Base-by-base conservation (phyloP, 2,329 filamentous ascomycete species). In the Alternaria postmessia region DNA sequence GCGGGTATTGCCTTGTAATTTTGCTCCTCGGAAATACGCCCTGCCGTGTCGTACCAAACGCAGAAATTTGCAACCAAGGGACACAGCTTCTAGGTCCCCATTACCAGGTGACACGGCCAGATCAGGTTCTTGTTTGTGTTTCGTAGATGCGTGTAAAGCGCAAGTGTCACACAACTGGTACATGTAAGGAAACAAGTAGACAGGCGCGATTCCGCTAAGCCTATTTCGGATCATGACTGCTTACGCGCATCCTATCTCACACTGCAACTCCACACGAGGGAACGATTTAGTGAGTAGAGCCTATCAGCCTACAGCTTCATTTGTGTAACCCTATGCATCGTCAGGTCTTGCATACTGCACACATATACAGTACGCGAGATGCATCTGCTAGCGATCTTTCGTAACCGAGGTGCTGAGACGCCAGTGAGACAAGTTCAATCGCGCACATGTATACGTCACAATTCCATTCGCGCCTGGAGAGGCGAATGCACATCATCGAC, bases 341-440 rank as follows among this genome's bases (percentile, higher is more conserved):
- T 16, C 18, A 38, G 41, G 28, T 24, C 30, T 53, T 53, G 51
- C 51, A 28, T 28, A 41, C 24, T 41, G 49, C 36, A 39, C 16
- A 14, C 42, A 16, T 46, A 56, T 36, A 18, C 46, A 38, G 12
- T 46, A 56, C 43, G 32, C 46, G 39, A 39, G 28, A 55, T 56
- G 58, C 39, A 14, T n/a, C 14, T 54, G 46, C 42, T 24, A 51
- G 24, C 32, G 30, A 39, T 54, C 18, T 38, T 36, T 34, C 7
- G 38, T 57, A 56, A 42, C 54, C 56, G 59, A 66, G 60, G 53
- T 28, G 44, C 63, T 74, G 70, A 75, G 75, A 75, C 74, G 58
- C 61, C 64, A 62, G 64, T 73, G 71, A 75, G 62, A 67, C 71
- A 68, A 47, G 36, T 16, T 12, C 20, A 32, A 56, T 43, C 46